Conservation (phyloP, 169 alveolate species). For the Plasmodium berghei region DNA sequence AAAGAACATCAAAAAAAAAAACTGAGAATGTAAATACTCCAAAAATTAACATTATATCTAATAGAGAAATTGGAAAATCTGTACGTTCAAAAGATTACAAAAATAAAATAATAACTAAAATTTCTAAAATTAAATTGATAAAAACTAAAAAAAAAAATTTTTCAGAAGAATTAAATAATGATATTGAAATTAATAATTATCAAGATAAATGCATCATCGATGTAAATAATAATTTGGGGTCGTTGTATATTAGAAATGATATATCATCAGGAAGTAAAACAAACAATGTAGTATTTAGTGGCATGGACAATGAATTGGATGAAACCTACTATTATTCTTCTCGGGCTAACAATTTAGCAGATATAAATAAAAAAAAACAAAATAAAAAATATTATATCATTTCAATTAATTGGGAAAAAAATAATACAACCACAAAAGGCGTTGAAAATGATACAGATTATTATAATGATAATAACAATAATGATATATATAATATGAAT, state of each 20-base stretch:
- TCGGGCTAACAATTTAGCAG: conserved; percentile 21
- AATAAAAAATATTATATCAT: conserved; percentile 32
- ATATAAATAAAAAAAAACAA: background rate
- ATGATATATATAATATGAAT: background rate
- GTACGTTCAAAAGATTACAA: conserved; percentile 27
- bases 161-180: conserved; percentile 31
- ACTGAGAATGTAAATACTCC: conserved; percentile 31
- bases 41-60: conserved; percentile 28
- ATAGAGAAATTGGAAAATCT: conserved; percentile 52
- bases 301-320: conserved; percentile 30
- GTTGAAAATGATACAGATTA: background rate
- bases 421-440: conserved; percentile 8
- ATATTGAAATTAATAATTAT: conserved; percentile 16
- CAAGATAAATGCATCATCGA: conserved; percentile 20
- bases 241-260: conserved; percentile 19
- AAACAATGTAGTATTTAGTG: conserved; percentile 13
- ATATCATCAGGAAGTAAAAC: conserved; percentile 7
- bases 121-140: conserved; percentile 27
- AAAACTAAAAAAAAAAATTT: conserved; percentile 13
- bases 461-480: background rate
- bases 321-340: conserved; percentile 10
- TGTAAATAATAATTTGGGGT: conserved; percentile 28
- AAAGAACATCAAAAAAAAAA: conserved; percentile 23
- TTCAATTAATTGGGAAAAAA: conserved; percentile 32
- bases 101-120: conserved; percentile 18